Conservation (phyloP, 1,284 basidiomycete species). For the Pholiota adiposa region DNA sequence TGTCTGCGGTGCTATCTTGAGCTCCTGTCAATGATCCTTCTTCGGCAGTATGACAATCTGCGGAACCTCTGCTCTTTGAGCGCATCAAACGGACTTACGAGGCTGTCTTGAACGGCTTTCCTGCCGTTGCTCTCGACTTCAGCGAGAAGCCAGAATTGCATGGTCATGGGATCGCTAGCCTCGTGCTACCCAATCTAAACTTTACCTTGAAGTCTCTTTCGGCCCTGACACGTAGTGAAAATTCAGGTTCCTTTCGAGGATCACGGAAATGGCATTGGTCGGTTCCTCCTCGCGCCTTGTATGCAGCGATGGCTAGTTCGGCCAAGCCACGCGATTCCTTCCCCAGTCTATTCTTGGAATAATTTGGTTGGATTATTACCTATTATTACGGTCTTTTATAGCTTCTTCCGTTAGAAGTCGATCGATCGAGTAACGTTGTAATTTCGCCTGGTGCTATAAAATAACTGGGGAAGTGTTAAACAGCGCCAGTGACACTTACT, state of each 20-base stretch:
- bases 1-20: background rate
- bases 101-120: background rate
- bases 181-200: background rate
- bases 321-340: conserved; percentile 6
- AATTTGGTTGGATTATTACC: too few species aligned
- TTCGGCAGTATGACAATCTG: background rate
- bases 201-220: background rate
- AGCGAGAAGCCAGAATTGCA: too few species aligned
- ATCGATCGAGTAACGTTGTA: conserved; percentile 13
- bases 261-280: background rate
- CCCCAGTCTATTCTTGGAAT: conserved; percentile 8
- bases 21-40: background rate
- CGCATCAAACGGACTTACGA: background rate
- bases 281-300: background rate
- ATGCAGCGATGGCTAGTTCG: background rate
- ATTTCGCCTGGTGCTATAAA: conserved; percentile 6
- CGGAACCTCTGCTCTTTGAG: background rate
- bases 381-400: conserved; percentile 6
- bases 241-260: background rate
- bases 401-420: conserved; percentile 12
- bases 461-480: background rate
- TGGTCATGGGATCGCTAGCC: background rate
- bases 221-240: conserved; percentile 2
- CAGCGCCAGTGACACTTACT: background rate
- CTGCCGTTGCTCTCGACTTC: background rate